Base-by-base conservation (phyloP, 345 rosid species). In the Eucalyptus regnans region DNA sequence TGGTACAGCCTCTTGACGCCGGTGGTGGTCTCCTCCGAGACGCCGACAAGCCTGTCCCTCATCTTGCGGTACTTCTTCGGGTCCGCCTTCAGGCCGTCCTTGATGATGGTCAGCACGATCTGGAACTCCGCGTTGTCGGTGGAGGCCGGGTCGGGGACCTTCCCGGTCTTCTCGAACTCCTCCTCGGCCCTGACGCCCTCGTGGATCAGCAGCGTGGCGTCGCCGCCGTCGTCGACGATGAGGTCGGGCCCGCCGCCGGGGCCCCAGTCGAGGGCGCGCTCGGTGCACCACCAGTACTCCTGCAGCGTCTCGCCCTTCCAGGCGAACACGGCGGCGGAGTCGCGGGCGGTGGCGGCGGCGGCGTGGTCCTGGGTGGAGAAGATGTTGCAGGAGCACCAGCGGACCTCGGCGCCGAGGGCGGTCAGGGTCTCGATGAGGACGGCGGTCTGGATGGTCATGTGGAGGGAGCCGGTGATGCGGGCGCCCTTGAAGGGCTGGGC, bases 271-370 rank as follows among this genome's bases (percentile, higher is more conserved):
- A 97, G 96, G 23, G 98, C 97, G 9, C 96, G 92, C 94, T 97
- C 98, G 6, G 99, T 97, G 86, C 98, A 97, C 99, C 99, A 96
- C 99, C 99, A 97, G 91, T 97, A 97, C 93, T 96, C 99, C 93
- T 95, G 96, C 12, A 97, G 94, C 7, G 99, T 97, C 92, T 96
- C 98, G 0, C 99, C 99, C 87, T 97, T 97, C 99, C 98, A 96
- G 90, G 99, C 99, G 90, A 97, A 97, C 12, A 97, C 98, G 7
- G 98, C 91, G 11, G 98, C 98, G 81, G 98, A 95, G 83, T 97
- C 98, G 52, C 98, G 96, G 25, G 99, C 99, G 76, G 93, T 95
- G 54, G 96, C 97, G 31, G 98, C 97, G 10, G 98, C 98, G 44
- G 99, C 99, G 91, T 96, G 99, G 89, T 97, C 99, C 91, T 97